phyloP scores from a whole-genome alignment of 2,329 filamentous ascomycete species.

The Cordyceps javanica region DNA sequence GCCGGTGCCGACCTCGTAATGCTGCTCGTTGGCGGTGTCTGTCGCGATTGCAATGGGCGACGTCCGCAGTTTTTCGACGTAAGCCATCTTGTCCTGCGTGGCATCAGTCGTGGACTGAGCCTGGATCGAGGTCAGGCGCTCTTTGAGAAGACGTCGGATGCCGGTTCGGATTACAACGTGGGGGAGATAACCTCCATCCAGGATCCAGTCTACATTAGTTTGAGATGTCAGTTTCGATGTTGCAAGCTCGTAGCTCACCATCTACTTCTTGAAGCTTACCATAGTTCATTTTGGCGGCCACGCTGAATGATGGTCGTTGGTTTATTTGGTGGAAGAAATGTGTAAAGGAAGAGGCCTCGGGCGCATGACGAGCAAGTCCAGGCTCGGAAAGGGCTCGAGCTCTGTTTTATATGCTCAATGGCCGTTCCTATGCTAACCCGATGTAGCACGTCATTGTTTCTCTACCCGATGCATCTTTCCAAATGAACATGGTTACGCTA shows the following conservation, averaged over 20 bases:
- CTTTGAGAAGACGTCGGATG: conserved; percentile 59
- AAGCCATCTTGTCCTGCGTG: conserved; percentile 56
- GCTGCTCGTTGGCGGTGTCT: conserved; percentile 58
- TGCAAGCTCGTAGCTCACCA: background rate
- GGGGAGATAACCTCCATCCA: conserved; percentile 61
- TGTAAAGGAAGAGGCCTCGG: too few relatives aligned
- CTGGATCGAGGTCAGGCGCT: conserved; percentile 51
- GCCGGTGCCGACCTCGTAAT: conserved; percentile 66
- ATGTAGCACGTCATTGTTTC: conserved; percentile 8
- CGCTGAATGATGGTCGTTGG: background rate
- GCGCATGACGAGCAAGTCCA: too few relatives aligned
- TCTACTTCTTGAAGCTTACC: background rate
- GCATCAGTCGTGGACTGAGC: conserved; percentile 45
- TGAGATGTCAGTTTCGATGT: background rate
- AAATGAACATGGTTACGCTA: background rate
- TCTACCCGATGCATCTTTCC: background rate
- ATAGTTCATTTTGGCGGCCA: conserved; percentile 1
- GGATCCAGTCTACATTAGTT: conserved; percentile 42
- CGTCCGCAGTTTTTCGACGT: conserved; percentile 51
- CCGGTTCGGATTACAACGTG: conserved; percentile 56
- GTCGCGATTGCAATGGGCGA: conserved; percentile 65
- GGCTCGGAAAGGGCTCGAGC: background rate
- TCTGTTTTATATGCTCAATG: background rate
- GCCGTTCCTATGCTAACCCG: background rate
- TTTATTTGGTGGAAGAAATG: background rate